Conservation (phyloP, 805 yeast genomes). For the Cyberlindnera maritima region DNA sequence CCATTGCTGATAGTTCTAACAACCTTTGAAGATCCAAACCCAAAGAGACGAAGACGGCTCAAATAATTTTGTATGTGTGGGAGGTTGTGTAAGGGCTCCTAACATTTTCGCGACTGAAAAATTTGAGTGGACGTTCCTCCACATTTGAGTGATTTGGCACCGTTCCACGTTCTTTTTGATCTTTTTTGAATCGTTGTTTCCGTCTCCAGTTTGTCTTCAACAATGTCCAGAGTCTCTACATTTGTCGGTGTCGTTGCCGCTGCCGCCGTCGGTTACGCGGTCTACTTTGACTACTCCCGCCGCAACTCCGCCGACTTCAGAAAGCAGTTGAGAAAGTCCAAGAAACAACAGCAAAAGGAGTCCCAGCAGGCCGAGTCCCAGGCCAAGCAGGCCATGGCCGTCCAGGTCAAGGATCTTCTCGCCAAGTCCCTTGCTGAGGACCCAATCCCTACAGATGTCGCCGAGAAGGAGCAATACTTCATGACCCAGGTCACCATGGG, state of each 20-base stretch:
- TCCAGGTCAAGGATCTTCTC: slow-evolving; percentile 59
- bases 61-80: neutral
- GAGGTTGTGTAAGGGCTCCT: neutral
- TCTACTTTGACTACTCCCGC: slow-evolving; percentile 90
- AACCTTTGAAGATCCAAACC: too few species aligned
- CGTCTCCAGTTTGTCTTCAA: neutral
- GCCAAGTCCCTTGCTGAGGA: slow-evolving; percentile 60
- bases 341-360: slow-evolving; percentile 57
- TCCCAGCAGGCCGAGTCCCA: slow-evolving; percentile 53
- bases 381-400: slow-evolving; percentile 58
- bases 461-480: slow-evolving; percentile 75
- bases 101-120: slow-evolving; percentile 9
- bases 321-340: slow-evolving; percentile 61
- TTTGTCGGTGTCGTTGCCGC: slow-evolving; percentile 37
- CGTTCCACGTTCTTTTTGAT: neutral
- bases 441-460: slow-evolving; percentile 72
- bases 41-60: neutral
- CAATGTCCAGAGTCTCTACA: slow-evolving; percentile 30
- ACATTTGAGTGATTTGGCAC: neutral
- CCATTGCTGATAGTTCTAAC: too few species aligned
- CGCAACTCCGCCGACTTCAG: slow-evolving; percentile 83
- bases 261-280: slow-evolving; percentile 68
- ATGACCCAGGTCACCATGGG: slow-evolving; percentile 81
- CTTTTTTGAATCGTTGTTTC: too few species aligned
- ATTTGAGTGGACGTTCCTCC: slow-evolving; percentile 7